Percentiles rank a stretch among this genome's conserved stretches.
Conservation (phyloP, 169 alveolate genomes). For the Plasmodium fragile region DNA sequence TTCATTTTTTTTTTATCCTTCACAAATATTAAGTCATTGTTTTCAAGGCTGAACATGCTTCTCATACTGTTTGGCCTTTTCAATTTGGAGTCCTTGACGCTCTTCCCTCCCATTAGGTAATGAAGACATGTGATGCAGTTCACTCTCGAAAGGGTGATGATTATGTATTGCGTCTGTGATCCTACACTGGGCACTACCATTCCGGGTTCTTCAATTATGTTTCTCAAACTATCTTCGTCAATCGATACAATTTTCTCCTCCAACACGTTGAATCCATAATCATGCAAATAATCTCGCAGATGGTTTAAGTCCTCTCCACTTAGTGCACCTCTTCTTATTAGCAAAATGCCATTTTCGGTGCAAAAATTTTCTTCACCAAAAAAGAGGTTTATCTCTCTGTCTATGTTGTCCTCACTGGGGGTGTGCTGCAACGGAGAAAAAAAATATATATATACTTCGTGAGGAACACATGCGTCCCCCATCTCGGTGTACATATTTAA, state of each 20-base stretch:
- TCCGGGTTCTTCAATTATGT: neutral
- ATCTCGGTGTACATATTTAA: neutral
- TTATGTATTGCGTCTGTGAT: slow-evolving; percentile 4
- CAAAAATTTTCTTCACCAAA: slow-evolving; percentile 39
- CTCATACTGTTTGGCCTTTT: slow-evolving; percentile 25
- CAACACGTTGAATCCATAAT: slow-evolving; percentile 49
- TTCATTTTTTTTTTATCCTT: slow-evolving; percentile 33
- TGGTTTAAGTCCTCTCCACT: slow-evolving; percentile 8
- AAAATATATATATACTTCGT: neutral
- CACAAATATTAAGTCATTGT: slow-evolving; percentile 31
- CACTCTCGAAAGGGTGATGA: slow-evolving; percentile 34
- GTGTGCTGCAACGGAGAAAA: slow-evolving; percentile 19
- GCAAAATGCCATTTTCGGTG: slow-evolving; percentile 29
- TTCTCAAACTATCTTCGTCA: neutral
- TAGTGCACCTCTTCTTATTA: slow-evolving; percentile 6
- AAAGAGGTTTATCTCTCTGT: slow-evolving; percentile 62
- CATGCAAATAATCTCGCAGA: slow-evolving; percentile 25
- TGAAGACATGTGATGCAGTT: slow-evolving; percentile 51
- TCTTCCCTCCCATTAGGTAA: slow-evolving; percentile 40
- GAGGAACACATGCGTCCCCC: neutral
- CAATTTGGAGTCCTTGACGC: slow-evolving; percentile 10
- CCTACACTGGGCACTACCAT: neutral
- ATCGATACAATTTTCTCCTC: slow-evolving; percentile 44
- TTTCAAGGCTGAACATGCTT: slow-evolving; percentile 32
- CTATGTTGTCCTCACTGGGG: slow-evolving; percentile 49